Base-by-base conservation (phyloP, 441 rosid genomes). In the Pelargonium myrrhifolium region DNA sequence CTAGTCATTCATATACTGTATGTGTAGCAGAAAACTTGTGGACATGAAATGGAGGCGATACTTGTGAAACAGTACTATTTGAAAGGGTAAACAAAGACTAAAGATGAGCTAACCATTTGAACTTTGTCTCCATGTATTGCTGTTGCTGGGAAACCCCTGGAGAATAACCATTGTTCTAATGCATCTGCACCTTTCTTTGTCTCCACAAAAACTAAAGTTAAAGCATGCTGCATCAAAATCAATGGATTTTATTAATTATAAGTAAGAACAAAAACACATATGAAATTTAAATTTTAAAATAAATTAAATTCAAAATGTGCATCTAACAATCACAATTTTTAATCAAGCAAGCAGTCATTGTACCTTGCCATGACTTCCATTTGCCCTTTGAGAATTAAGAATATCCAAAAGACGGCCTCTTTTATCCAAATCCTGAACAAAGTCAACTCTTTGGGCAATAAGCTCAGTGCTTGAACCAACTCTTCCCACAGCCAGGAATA, bases 391-490 rank as follows among this genome's bases (percentile, higher is more conserved):
- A 20, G 66, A 22, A 42, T 22, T 60, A 40, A 80, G 78, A 65
- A 80, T 64, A 67, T 70, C 65, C 62, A 69, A 42, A 14, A 80
- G 80, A 61, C 9, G 72, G 58, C 35, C 62, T 67, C 72, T 70
- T 45, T 80, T 80, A 18, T 77, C 75, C 68, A 51, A 51, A 11
- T 80, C 80, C 53, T 74, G 68, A 51, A 80, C 83, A 35, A 68
- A 64, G 40, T 76, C 77, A 69, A 80, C 73, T n/a, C 64, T 77
- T 67, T 80, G 83, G 3, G 71, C 20, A 15, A 80, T 80, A 56
- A 74, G 72, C 47, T 72, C 80, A 0, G 79, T 74, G 76, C 83
- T 79, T n/a, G 83, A 79, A 62, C 83, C 83, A 66, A 79, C 80
- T 70, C 77, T 79, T 67, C 83, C 83, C 28, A 76, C 78, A 7